These are phyloP conservation scores for Fusarium globosum DNA, from an alignment of 2,329 filamentous ascomycete species.

Conservation along the genomic window DNA sequence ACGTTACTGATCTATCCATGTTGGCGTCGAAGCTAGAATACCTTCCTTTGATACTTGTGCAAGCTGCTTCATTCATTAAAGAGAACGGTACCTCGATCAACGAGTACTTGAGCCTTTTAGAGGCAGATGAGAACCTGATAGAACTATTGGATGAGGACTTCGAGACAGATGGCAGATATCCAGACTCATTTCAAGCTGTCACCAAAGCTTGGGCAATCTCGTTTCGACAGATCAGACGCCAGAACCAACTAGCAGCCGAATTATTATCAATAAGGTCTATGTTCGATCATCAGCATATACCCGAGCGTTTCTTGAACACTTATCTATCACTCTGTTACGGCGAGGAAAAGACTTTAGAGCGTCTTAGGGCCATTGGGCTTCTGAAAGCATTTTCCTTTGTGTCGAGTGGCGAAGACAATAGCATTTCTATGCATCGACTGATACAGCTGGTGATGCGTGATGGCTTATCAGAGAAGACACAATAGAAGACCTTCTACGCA, in stretches of 20 bases:
- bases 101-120: not conserved
- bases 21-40: not conserved
- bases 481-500: not conserved
- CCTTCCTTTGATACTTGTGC: not conserved
- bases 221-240: not conserved
- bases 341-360: not conserved
- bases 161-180: not conserved
- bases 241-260: not conserved
- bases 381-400: not conserved
- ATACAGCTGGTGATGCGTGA: not conserved
- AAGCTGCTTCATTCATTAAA: not conserved
- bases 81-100: not conserved
- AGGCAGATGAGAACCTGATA: not conserved
- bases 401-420: not conserved
- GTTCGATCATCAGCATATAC: not conserved
- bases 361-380: not conserved
- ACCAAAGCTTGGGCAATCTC: not conserved
- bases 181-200: not conserved
- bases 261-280: accelerated
- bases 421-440: not conserved
- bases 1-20: accelerated
- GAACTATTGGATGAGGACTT: not conserved
- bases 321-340: not conserved
- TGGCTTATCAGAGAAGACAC: not conserved
- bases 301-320: accelerated